Evolutionary conservation across 345 rosid species (phyloP).

Genomic region (Pistacia vera): DNA sequence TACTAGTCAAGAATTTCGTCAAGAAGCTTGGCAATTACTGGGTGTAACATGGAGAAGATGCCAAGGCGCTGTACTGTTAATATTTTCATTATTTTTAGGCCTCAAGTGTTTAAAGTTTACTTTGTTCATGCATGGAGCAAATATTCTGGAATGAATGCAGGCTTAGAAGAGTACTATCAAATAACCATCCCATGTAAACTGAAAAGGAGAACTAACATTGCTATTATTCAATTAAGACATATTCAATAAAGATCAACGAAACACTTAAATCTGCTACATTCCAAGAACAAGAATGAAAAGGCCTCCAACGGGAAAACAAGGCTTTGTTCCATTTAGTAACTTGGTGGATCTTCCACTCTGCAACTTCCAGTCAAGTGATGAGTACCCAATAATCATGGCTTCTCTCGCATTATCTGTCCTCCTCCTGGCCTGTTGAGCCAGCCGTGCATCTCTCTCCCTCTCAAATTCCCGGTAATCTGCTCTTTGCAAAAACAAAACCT

Average conservation of each 20-base stretch:
- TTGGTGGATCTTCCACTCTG: neutral
- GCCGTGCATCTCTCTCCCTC: constrained; percentile 94
- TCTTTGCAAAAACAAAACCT: constrained; percentile 79
- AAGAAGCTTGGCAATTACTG: neutral
- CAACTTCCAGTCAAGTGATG: neutral
- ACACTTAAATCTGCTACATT: neutral
- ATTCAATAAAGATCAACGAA: neutral
- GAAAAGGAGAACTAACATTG: neutral
- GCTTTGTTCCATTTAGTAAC: neutral
- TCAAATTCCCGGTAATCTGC: constrained; percentile 86
- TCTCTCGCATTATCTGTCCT: constrained; percentile 57
- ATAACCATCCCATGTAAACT: too few relatives aligned
- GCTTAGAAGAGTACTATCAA: too few relatives aligned
- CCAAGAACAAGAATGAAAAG: neutral
- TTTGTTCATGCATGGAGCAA: too few relatives aligned
- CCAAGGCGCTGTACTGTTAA: too few relatives aligned
- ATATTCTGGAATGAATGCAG: too few relatives aligned
- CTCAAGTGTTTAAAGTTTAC: too few relatives aligned
- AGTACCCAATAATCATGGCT: constrained; percentile 26
- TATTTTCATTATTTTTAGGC: too few relatives aligned
- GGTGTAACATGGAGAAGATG: neutral
- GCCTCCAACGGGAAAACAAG: neutral
- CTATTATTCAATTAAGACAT: too few relatives aligned
- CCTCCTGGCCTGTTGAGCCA: constrained; percentile 73
- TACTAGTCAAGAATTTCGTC: neutral